These are phyloP conservation scores for Dicorynia guianensis DNA, from an alignment of 306 rosid species.

Conservation along the genomic window DNA sequence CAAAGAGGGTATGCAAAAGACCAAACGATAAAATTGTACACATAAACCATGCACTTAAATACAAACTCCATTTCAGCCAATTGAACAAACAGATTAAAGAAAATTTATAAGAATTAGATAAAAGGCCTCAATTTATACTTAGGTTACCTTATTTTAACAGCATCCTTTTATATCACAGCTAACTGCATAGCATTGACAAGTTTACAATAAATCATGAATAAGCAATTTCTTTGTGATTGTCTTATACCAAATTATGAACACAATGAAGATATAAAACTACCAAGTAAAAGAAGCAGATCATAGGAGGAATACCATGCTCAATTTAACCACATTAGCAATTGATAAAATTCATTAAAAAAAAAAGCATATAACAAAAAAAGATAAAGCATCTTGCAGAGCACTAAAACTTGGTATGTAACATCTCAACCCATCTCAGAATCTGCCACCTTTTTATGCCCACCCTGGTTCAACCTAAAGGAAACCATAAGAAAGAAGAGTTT, in stretches of 20 bases:
- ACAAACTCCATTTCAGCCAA: background rate
- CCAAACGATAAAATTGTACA: background rate
- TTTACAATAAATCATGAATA: background rate
- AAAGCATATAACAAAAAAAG: background rate
- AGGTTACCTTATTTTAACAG: slow-evolving; percentile 2
- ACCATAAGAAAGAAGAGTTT: too few relatives aligned
- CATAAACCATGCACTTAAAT: background rate
- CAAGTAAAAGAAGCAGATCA: background rate
- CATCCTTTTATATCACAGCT: slow-evolving; percentile 9
- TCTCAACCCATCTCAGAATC: slow-evolving; percentile 1
- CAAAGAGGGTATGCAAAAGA: slow-evolving; percentile 1
- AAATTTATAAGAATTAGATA: background rate
- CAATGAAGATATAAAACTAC: slow-evolving; percentile 2
- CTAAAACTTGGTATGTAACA: background rate
- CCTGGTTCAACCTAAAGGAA: too few relatives aligned
- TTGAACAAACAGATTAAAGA: slow-evolving; percentile 2
- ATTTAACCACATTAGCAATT: background rate
- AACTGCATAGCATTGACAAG: background rate
- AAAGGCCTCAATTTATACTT: background rate
- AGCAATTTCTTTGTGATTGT: background rate
- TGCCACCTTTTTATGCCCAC: too few relatives aligned
- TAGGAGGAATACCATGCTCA: slow-evolving; percentile 4
- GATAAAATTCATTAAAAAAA: background rate
- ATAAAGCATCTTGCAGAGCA: too few relatives aligned
- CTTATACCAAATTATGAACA: slow-evolving; percentile 1